Evolutionary conservation across 352 stramenopile species (phyloP).

Genomic region (Plasmopara muralis): DNA sequence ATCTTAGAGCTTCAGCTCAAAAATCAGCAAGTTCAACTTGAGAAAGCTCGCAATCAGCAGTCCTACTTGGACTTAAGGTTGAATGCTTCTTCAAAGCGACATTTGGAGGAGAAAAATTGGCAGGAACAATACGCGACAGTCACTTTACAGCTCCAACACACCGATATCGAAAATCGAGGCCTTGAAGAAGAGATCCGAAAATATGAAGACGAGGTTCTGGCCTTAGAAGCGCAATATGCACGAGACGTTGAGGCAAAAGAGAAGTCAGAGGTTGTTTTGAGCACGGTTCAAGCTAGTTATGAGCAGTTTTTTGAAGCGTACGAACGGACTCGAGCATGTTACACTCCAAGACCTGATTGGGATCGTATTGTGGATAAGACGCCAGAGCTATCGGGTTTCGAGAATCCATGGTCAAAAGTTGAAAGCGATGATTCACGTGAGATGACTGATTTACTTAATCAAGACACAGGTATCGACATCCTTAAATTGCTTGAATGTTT

Average conservation of each 20-base stretch:
- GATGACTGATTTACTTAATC: not conserved
- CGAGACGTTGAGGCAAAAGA: slow-evolving; percentile 26
- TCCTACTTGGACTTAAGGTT: slow-evolving; percentile 56
- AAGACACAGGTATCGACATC: slow-evolving; percentile 8
- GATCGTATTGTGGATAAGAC: slow-evolving; percentile 49
- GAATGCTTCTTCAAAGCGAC: slow-evolving; percentile 42
- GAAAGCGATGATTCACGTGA: slow-evolving; percentile 7
- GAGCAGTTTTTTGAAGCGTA: slow-evolving; percentile 24
- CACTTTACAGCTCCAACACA: slow-evolving; percentile 18
- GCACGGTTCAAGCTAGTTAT: slow-evolving; percentile 18
- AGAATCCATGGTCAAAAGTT: slow-evolving; percentile 47
- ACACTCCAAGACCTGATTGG: slow-evolving; percentile 65
- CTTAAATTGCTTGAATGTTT: slow-evolving; percentile 2
- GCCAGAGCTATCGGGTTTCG: slow-evolving; percentile 53
- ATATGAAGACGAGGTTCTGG: slow-evolving; percentile 28
- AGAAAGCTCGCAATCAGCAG: slow-evolving; percentile 43
- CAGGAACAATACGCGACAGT: slow-evolving; percentile 42
- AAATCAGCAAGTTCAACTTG: slow-evolving; percentile 29
- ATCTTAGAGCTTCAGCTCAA: slow-evolving; percentile 32
- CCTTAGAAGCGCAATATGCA: slow-evolving; percentile 34
- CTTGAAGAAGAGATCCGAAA: slow-evolving; percentile 37
- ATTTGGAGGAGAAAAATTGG: slow-evolving; percentile 58
- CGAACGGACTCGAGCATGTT: slow-evolving; percentile 36
- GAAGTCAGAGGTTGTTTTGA: slow-evolving; percentile 12
- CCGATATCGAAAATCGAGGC: slow-evolving; percentile 32